These are phyloP conservation scores for Anthracocystis panici-leucophaei DNA, from an alignment of 1,284 basidiomycete genomes.

Conservation along the genomic window DNA sequence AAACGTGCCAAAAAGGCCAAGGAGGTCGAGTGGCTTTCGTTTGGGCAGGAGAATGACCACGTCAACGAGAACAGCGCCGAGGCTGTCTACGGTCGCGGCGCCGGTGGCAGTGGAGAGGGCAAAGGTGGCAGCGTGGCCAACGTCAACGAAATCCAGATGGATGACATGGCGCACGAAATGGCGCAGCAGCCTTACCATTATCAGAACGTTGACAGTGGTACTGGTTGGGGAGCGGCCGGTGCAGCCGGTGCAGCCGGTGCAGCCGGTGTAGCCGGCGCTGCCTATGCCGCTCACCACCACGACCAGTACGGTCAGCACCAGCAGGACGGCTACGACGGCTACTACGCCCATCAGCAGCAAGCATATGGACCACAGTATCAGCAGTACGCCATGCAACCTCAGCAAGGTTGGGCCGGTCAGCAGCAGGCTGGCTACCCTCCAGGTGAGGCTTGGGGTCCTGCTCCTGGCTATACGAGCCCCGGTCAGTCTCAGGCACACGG, in stretches of 20 bases:
- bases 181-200: slow-evolving; percentile 50
- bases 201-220: slow-evolving; percentile 32
- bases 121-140: slow-evolving; percentile 49
- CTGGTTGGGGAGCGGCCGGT: slow-evolving; percentile 34
- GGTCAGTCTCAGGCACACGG: slow-evolving; percentile 34
- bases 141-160: slow-evolving; percentile 55
- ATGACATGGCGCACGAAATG: slow-evolving; percentile 44
- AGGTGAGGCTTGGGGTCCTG: slow-evolving; percentile 44
- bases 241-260: slow-evolving; percentile 26
- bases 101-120: slow-evolving; percentile 45
- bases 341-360: slow-evolving; percentile 39
- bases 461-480: slow-evolving; percentile 36
- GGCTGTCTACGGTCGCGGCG: slow-evolving; percentile 50
- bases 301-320: slow-evolving; percentile 35
- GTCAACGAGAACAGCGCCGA: slow-evolving; percentile 53
- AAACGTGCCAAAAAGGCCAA: slow-evolving; percentile 49
- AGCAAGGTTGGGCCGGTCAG: slow-evolving; percentile 29
- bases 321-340: slow-evolving; percentile 42
- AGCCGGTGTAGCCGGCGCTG: slow-evolving; percentile 7
- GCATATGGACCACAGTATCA: slow-evolving; percentile 29
- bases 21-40: slow-evolving; percentile 59
- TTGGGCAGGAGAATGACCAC: slow-evolving; percentile 58
- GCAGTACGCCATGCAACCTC: slow-evolving; percentile 45
- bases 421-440: slow-evolving; percentile 18
- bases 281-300: slow-evolving; percentile 19